phyloP scores from a whole-genome alignment of 176 grass and related monocot species.

The Aegilops longissima region DNA sequence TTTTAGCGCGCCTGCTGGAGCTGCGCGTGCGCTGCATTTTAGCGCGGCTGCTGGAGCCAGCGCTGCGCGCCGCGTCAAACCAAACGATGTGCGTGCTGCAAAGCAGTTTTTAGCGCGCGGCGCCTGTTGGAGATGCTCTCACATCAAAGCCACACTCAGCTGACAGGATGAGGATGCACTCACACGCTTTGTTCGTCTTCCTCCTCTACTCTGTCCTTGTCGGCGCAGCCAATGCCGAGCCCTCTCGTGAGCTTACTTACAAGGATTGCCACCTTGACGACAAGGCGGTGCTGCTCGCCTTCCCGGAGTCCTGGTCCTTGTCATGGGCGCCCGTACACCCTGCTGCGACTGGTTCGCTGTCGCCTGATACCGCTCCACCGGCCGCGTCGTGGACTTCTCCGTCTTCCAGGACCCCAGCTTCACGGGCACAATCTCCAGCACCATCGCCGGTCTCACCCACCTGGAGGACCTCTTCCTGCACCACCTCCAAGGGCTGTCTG shows the following conservation, averaged over 20 bases:
- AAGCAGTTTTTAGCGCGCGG: too few species aligned
- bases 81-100: too few species aligned
- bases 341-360: slow-evolving; percentile 58
- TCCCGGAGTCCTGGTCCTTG: not conserved
- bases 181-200: not conserved
- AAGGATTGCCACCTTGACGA: not conserved
- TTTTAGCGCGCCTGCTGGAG: too few species aligned
- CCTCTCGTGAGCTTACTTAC: not conserved
- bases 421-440: slow-evolving; percentile 35
- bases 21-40: too few species aligned
- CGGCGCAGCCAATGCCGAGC: not conserved
- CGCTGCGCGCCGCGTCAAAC: too few species aligned
- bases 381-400: slow-evolving; percentile 39
- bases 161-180: not conserved
- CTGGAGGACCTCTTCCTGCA: slow-evolving; percentile 23
- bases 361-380: slow-evolving; percentile 23
- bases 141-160: too few species aligned
- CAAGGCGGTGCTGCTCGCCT: not conserved
- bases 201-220: not conserved
- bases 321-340: not conserved
- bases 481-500: slow-evolving; percentile 33
- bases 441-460: slow-evolving; percentile 35
- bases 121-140: too few species aligned
- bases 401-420: slow-evolving; percentile 39
- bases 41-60: too few species aligned